Evolutionary conservation across 2,329 filamentous ascomycete genomes (phyloP).

Genomic region (Stachybotrys echinatus): DNA sequence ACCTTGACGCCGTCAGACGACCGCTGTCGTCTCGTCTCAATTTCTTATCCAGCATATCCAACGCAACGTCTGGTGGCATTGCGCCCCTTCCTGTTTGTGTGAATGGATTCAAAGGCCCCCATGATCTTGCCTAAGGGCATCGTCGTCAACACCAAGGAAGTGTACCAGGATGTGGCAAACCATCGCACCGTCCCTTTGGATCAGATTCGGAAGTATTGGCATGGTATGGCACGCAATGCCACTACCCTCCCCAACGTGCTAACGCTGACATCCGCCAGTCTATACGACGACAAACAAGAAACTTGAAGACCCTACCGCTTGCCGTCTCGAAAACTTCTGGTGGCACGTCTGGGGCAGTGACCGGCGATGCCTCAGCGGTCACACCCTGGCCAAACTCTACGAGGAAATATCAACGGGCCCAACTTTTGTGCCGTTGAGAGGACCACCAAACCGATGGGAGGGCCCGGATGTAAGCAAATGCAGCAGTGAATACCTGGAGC

Average conservation of each 20-base stretch:
- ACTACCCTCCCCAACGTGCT: conserved; percentile 6
- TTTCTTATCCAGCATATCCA: no score
- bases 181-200: conserved; percentile 44
- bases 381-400: conserved; percentile 49
- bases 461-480: conserved; percentile 36
- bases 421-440: conserved; percentile 50
- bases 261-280: conserved; percentile 31
- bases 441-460: conserved; percentile 49
- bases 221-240: conserved; percentile 35
- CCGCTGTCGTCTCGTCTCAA: background rate
- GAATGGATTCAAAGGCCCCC: conserved; percentile 29
- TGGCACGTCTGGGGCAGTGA: conserved; percentile 61
- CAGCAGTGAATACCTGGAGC: background rate
- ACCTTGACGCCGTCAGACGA: background rate
- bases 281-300: conserved; percentile 56
- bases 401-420: conserved; percentile 53
- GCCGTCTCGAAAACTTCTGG: conserved; percentile 60
- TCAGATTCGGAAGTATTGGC: conserved; percentile 51
- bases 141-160: conserved; percentile 44
- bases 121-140: conserved; percentile 53
- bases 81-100: no score
- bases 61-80: no score
- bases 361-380: conserved; percentile 45
- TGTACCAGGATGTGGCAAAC: conserved; percentile 50
- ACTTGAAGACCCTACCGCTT: conserved; percentile 56